Base-by-base conservation (phyloP, 176 grass and related monocot genomes). In the Tillandsia leiboldiana region DNA sequence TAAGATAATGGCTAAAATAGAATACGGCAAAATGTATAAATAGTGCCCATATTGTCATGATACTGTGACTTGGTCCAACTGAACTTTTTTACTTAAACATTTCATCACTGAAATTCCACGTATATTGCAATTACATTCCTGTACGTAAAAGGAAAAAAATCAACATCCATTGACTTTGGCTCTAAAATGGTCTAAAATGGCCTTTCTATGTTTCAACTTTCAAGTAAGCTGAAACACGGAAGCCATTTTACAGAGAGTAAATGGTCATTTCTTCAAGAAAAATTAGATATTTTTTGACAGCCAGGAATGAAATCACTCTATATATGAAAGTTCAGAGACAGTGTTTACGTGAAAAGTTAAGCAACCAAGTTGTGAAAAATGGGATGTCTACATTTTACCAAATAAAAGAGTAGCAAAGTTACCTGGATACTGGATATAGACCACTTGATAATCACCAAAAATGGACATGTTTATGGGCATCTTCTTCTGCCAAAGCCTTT, bases 391-490 rank as follows among this genome's bases (percentile, higher is more conserved):
- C 33, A 42, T 42, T 42, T 42, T 42, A 42, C 33, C 33, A 42
- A 42, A 42, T 42, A 42, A 42, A 42, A 62, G 11, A 67, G 42
- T 29, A 49, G 61, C 59, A 62, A 59, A 6, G 71, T 68, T 81
- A 92, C 89, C 89, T 10, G 89, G 85, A 75, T 92, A 92, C 70
- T 77, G 76, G 72, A 92, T 82, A 82, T 85, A 88, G 48, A 79
- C 69, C 62, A 87, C 77, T 49, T 78, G 70, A 42, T 92, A 92
- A 33, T 83, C 85, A 50, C 89, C 89, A 69, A 92, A 92, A 75
- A 78, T 70, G 11, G 85, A 85, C 20, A 78, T 54, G 7, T 88
- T 92, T 83, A 92, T 83, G 2, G 51, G 73, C 51, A 92, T 76
- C 11, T 88, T 88, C 73, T 92, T 92, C 77, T 70, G 73, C 70